Conservation (phyloP, 2,329 filamentous ascomycete genomes). For the Fusarium sp. region DNA sequence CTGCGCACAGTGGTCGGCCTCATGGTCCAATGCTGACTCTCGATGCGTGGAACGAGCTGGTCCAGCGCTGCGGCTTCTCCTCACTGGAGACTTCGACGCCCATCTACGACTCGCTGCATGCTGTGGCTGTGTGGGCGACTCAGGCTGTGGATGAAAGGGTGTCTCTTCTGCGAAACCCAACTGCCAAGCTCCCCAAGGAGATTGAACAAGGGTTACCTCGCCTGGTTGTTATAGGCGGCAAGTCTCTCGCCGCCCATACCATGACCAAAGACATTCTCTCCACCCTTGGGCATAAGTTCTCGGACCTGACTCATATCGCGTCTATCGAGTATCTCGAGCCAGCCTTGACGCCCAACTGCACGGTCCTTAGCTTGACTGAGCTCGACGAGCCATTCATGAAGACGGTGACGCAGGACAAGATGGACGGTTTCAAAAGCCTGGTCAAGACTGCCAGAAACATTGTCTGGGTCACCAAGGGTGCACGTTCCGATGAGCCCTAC, state of each 20-base stretch:
- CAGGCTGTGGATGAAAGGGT: slow-evolving; percentile 1
- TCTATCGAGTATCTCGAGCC: too few relatives aligned
- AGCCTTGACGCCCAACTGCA: background rate
- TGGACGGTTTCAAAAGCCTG: background rate
- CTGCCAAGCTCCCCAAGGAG: too few relatives aligned
- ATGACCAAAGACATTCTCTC: background rate
- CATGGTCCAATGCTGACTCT: background rate
- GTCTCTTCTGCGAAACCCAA: background rate
- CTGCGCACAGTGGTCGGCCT: background rate
- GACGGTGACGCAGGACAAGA: slow-evolving; percentile 3
- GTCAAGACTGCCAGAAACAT: slow-evolving; percentile 4
- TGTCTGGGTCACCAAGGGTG: slow-evolving; percentile 17
- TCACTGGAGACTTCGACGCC: background rate
- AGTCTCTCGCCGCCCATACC: background rate
- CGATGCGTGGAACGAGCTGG: background rate
- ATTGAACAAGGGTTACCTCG: too few relatives aligned
- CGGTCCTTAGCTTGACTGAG: slow-evolving; percentile 1
- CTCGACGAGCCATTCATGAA: slow-evolving; percentile 8
- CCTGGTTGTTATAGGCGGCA: background rate
- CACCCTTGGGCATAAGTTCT: background rate
- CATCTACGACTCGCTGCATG: background rate
- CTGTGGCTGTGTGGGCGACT: background rate
- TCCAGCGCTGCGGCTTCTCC: background rate
- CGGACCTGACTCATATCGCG: too few relatives aligned
- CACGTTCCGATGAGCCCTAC: background rate